phyloP scores from a whole-genome alignment of 1,284 basidiomycete species.

The Pseudozyma tsukubaensis region DNA sequence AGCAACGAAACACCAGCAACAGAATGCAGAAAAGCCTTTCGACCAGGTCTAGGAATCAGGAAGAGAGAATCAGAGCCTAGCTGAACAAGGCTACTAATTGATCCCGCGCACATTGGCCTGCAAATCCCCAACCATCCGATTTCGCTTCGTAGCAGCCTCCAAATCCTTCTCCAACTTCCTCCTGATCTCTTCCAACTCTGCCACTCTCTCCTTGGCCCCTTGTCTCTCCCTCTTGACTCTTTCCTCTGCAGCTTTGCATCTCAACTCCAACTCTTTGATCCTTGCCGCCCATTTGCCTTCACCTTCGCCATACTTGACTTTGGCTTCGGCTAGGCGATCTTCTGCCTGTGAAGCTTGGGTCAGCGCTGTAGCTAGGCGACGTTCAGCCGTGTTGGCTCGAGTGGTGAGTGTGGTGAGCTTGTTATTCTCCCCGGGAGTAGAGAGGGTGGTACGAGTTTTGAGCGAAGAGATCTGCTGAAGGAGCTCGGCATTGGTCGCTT shows the following conservation, averaged over 20 bases:
- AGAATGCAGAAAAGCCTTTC: too few relatives aligned
- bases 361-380: conserved; percentile 80
- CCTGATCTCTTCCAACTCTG: conserved; percentile 68
- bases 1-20: not conserved
- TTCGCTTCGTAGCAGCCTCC: conserved; percentile 40
- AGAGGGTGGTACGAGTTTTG: conserved; percentile 71
- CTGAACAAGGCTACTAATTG: not conserved
- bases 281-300: conserved; percentile 63
- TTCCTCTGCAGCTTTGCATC: conserved; percentile 87
- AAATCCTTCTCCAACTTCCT: conserved; percentile 44
- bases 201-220: conserved; percentile 84
- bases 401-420: conserved; percentile 56
- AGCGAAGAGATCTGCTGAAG: conserved; percentile 78
- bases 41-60: not conserved
- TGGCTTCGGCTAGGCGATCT: conserved; percentile 89
- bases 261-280: conserved; percentile 79
- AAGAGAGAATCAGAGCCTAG: not conserved
- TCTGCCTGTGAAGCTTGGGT: conserved; percentile 85
- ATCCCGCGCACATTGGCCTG: conserved; percentile 40
- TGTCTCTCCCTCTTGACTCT: conserved; percentile 93
- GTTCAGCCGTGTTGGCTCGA: conserved; percentile 73
- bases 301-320: conserved; percentile 52
- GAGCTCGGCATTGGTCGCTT: conserved; percentile 79
- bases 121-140: conserved; percentile 38
- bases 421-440: conserved; percentile 51